Percentiles rank a stretch among this genome's conserved stretches.
Evolutionary conservation across 2,329 filamentous ascomycete species (phyloP).

Genomic region (Claviceps sorghi): DNA sequence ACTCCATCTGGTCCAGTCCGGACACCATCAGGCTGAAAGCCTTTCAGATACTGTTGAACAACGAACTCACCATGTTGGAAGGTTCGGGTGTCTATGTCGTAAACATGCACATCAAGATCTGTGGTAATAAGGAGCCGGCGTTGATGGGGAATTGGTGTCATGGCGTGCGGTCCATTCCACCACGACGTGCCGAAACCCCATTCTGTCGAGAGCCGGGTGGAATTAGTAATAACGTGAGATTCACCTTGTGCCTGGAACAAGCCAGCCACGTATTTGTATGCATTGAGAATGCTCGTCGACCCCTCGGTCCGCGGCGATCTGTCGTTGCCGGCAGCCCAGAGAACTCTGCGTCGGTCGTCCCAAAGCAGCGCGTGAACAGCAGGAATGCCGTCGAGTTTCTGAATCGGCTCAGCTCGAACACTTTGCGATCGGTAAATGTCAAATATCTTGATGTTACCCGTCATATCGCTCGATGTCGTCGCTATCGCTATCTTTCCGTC

Average conservation of each 20-base stretch:
- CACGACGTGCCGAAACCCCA: background rate
- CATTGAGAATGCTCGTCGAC: background rate
- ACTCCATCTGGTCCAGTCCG: background rate
- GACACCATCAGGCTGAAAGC: background rate
- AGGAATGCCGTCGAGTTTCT: background rate
- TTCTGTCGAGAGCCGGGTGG: background rate
- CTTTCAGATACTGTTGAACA: background rate
- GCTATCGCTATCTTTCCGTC: slow-evolving; percentile 1
- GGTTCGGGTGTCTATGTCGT: background rate
- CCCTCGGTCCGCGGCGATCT: background rate
- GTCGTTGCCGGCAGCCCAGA: background rate
- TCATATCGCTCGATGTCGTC: background rate
- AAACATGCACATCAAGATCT: slow-evolving; percentile 1
- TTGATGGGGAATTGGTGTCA: background rate
- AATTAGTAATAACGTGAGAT: background rate
- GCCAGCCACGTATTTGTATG: background rate
- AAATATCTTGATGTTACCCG: slow-evolving; percentile 2
- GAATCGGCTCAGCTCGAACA: background rate
- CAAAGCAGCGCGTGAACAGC: slow-evolving; percentile 1
- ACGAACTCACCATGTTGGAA: background rate
- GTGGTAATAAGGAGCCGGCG: slow-evolving; percentile 1
- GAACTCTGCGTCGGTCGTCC: background rate
- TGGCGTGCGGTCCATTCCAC: slow-evolving; percentile 2
- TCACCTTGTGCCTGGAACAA: background rate
- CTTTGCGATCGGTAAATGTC: background rate